Evolutionary conservation across 768 basidiomycete genomes (phyloP).

Genomic region (Cantharellus anzutake): DNA sequence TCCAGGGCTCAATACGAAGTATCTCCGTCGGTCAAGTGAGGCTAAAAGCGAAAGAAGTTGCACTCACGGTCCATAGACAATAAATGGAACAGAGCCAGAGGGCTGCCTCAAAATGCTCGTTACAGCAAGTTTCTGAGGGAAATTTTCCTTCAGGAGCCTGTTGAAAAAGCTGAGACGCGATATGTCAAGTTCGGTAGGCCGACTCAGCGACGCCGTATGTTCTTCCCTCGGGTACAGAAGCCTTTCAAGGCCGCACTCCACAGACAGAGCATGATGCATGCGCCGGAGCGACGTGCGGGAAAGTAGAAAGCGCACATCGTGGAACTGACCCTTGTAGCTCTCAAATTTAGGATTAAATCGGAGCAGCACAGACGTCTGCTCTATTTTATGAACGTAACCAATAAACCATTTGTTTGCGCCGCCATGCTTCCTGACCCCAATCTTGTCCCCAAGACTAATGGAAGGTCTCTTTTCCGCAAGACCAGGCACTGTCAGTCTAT

Average conservation of each 20-base stretch:
- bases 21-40: too few species aligned
- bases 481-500: constrained; percentile 28
- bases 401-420: constrained; percentile 31
- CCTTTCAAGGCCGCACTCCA: constrained; percentile 25
- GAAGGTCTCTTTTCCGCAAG: constrained; percentile 39
- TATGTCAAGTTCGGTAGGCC: constrained; percentile 8
- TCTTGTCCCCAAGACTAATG: constrained; percentile 31
- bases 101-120: constrained; percentile 25
- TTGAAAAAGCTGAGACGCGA: constrained; percentile 19
- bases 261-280: constrained; percentile 39
- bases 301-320: constrained; percentile 33
- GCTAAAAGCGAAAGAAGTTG: too few species aligned
- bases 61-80: constrained; percentile 44
- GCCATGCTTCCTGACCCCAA: constrained; percentile 21
- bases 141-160: constrained; percentile 26
- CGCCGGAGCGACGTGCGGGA: constrained; percentile 36
- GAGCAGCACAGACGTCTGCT: constrained; percentile 30
- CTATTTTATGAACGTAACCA: constrained; percentile 37
- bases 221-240: constrained; percentile 29
- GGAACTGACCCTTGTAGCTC: constrained; percentile 20
- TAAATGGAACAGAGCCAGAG: constrained; percentile 33
- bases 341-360: constrained; percentile 28
- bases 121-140: constrained; percentile 31
- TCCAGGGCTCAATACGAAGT: constrained; percentile 5
- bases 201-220: constrained; percentile 14